A percentile compares a stretch with the other conserved stretches of the same genome.
phyloP scores from a whole-genome alignment of 768 basidiomycete genomes.

The Boletales sp. region DNA sequence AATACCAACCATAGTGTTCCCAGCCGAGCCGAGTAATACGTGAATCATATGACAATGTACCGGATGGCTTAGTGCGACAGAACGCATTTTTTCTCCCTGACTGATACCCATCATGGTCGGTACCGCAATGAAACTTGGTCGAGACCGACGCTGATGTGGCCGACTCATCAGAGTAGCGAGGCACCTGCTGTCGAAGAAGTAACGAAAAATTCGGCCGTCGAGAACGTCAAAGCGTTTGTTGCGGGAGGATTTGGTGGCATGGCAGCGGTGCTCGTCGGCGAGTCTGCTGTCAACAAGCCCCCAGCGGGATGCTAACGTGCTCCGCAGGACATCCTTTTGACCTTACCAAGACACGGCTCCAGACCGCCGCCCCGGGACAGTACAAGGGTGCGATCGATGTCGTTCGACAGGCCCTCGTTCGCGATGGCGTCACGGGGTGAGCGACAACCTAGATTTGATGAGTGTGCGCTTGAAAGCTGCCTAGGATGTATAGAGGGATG shows the following conservation, averaged over 20 bases:
- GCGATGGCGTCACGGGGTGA: slow-evolving; percentile 87
- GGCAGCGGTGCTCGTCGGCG: slow-evolving; percentile 85
- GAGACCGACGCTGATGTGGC: slow-evolving; percentile 5
- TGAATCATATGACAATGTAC: slow-evolving; percentile 28
- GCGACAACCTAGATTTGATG: neutral
- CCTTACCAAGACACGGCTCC: slow-evolving; percentile 91
- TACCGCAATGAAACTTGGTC: neutral
- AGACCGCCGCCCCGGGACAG: slow-evolving; percentile 84
- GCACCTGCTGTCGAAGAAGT: slow-evolving; percentile 16
- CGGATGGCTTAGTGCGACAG: neutral
- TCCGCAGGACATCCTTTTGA: slow-evolving; percentile 79
- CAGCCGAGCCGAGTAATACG: neutral
- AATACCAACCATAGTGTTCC: slow-evolving; percentile 5
- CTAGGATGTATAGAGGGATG: slow-evolving; percentile 86
- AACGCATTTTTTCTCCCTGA: slow-evolving; percentile 2
- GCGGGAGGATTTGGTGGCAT: slow-evolving; percentile 93
- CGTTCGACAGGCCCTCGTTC: slow-evolving; percentile 84
- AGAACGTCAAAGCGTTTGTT: slow-evolving; percentile 77
- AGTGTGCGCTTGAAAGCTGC: neutral
- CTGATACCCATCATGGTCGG: slow-evolving; percentile 25
- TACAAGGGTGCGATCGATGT: slow-evolving; percentile 95
- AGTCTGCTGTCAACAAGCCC: slow-evolving; percentile 22
- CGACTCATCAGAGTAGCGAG: slow-evolving; percentile 22
- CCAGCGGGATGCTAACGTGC: slow-evolving; percentile 8
- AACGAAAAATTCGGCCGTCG: slow-evolving; percentile 28